Evolutionary conservation across 441 rosid genomes (phyloP), one percentile per base, ranked within the genome.

Genomic region (Gossypium schwendimanii): DNA sequence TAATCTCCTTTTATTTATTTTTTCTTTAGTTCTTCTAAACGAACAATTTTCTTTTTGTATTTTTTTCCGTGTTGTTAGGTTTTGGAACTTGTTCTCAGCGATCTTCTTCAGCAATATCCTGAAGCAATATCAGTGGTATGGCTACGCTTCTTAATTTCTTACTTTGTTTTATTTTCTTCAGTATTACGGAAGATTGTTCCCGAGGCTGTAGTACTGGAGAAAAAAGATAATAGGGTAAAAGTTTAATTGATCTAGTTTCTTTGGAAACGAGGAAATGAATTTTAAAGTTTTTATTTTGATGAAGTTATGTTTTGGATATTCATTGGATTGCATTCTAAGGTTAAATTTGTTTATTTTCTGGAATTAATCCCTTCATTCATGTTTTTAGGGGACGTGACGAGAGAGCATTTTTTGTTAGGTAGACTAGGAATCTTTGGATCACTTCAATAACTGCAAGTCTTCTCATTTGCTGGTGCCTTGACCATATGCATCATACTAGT

Each of bases 91-190:
- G 95, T 88, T 79, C 87, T 91, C 28, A 57, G 57, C 36, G 96
- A 89, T 84, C 77, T 92, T 61, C 72, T 88, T 79, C 79, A 82
- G 68, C 92, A 91, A 71, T 80, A 83, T 82, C 93, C 96, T 6
- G 98, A 90, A 55, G 77, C 80, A 76, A 79, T 93, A 77, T 83
- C 98, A 24, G 65, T 93, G 76, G 98, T 95, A 93, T 49, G 91
- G 36, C 54, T 63, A 59, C 18, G 5, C 44, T 47, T 10, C 39
- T 65, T 65, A 23, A 9, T 57, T 49, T 70, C 44, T 11, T 71
- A 4, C 15, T 26, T 45, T 65, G 21, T 9, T 65, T 33, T 58
- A 0, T 67, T 69, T 71, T 24, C 4, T 69, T 53, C 12, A 18
- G 39, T 33, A 33, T 6, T 33, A 33, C 39, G 39, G 39, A 33